Evolutionary conservation across 805 yeast species (phyloP), one percentile per base, ranked within the genome.

Genomic region (Brettanomyces custersianus): DNA sequence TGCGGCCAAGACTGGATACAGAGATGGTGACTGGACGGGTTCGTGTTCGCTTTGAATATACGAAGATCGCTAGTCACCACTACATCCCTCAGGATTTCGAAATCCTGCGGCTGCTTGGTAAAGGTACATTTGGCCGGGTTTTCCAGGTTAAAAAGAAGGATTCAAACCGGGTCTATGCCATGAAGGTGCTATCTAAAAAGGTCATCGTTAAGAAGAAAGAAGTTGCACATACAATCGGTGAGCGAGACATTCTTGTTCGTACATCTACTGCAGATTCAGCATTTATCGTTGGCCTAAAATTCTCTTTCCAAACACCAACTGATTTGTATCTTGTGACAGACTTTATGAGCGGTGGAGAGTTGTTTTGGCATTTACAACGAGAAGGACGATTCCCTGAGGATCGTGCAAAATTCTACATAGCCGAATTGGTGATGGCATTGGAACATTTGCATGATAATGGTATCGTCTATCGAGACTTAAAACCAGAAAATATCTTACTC

Each of bases 121-220:
- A 86, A 55, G 98, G 98, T 37, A 92, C 97, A 1, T 90, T 90
- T 66, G 98, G 98, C 22, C 95, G 86, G 63, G 98, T 90, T 25
- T 92, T 81, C 61, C 98, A 92, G 64, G 98, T 92, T 30, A 77
- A 81, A 44, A 92, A 90, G 70, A 72, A 71, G 47, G 97, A 92
- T 55, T 86, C 94, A 6, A 74, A 75, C 40, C 74, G 96, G 49
- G 81, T 92, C 40, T 92, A 92, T 57, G 98, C 98, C 28, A 92
- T 92, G 98, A 92, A 92, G 62, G 94, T 90, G 20, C 72, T 92
- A 36, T 82, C 94, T 19, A 92, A 92, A 59, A 88, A 88, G 57
- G 90, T 87, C 30, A 92, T 92, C 57, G 96, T 92, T 34, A 87
- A 84, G 59, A 92, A 92, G 70, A 90, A 90, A 60, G 98, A 92